Evolutionary conservation across 2,329 filamentous ascomycete species (phyloP), one percentile per base, ranked within the genome.

Genomic region (Knufia fluminis): DNA sequence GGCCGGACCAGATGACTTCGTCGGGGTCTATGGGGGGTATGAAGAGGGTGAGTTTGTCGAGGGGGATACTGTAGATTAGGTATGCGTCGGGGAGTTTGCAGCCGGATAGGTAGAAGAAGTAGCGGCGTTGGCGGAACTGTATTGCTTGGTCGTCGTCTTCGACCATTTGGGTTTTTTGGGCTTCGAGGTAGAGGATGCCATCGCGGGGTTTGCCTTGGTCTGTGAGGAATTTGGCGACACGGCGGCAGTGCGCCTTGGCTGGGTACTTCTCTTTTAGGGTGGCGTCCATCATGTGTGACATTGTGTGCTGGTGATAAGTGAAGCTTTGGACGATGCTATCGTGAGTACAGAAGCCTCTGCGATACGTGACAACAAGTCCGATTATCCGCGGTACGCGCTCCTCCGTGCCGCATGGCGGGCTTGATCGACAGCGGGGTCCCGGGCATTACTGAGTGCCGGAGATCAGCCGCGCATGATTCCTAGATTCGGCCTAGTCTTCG

Each of bases 91-190:
- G 78, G 24, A 94, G 75, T 54, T 82, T 77, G 62, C 82, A 94
- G 59, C 92, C 92, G 20, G 87, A 91, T 39, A 97, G 75, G 68
- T 98, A 98, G 78, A 86, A 96, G 72, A 98, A 98, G 66, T 82
- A 86, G 49, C 92, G 83, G 55, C 90, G 86, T 69, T 96, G 90
- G 57, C 87, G 78, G 66, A 95, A 96, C 20, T 81, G 87, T 61
- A 82, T 78, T 6, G 83, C 76, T 62, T 86, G 81, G 67, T 97
- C 92, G 62, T 87, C 91, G 66, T 98, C 91, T 69, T 97, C 91
- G 41, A 86, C 78, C 66, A 95, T 74, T 63, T 79, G 82, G 55
- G 83, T 87, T 66, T 83, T 80, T 62, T 90, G 85, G 48, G 83
- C 85, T 71, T 97, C 91, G 40, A 97, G 75, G 64, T 96, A 98